Conservation (phyloP, 2,329 filamentous ascomycete species). For the Trichoderma semiorbis region DNA sequence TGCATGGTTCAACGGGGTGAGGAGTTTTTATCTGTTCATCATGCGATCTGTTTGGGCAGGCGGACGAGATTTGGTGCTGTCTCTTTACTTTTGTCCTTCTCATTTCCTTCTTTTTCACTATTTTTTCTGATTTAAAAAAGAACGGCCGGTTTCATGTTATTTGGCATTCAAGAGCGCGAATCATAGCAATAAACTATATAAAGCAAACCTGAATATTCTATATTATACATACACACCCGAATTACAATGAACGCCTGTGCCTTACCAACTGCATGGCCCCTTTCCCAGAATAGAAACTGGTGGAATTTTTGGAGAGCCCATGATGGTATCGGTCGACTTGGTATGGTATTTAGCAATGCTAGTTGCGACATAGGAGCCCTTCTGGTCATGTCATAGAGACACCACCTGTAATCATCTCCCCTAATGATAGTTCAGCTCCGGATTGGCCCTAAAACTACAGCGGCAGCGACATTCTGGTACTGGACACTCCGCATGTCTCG, state of each 20-base stretch:
- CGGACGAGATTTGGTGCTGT: neutral
- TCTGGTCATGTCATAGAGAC: neutral
- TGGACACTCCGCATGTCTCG: constrained; percentile 61
- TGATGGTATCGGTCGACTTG: neutral
- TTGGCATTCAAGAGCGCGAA: constrained; percentile 4
- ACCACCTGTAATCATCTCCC: neutral
- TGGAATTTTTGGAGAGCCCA: neutral
- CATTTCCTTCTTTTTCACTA: neutral
- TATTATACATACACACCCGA: neutral
- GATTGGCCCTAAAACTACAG: constrained; percentile 60
- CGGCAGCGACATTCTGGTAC: constrained; percentile 66
- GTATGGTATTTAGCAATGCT: neutral
- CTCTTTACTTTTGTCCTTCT: neutral
- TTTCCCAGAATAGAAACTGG: neutral
- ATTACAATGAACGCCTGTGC: neutral
- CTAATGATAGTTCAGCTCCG: constrained; percentile 53
- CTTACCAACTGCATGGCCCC: neutral
- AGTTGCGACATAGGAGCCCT: neutral
- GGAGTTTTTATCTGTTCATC: neutral
- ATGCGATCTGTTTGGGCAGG: neutral
- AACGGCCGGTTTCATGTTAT: neutral
- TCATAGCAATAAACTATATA: neutral
- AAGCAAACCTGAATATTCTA: neutral
- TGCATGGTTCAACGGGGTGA: neutral
- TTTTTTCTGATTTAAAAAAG: neutral